phyloP scores from a whole-genome alignment of 129 eudicot genomes.

The Flaveria bidentis region DNA sequence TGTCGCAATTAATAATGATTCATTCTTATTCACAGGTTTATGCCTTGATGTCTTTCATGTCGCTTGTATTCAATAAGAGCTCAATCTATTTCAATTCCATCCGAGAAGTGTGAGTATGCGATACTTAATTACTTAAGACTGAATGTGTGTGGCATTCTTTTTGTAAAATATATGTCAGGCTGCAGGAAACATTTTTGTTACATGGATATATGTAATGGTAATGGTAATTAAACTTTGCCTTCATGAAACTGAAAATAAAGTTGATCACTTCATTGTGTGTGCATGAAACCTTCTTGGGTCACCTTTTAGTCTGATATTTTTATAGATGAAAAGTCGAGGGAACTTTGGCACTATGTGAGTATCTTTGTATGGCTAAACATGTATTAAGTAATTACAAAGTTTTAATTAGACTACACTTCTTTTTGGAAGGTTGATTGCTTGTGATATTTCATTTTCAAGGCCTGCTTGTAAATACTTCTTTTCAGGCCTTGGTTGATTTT shows the following conservation, averaged over 20 bases:
- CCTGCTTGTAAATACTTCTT: background rate
- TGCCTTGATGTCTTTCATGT: constrained; percentile 77
- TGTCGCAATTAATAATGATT: constrained; percentile 19
- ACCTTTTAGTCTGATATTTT: constrained; percentile 4
- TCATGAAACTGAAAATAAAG: constrained; percentile 4
- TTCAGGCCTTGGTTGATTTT: background rate
- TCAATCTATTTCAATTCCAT: constrained; percentile 80
- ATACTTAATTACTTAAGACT: constrained; percentile 3
- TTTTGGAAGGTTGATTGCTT: background rate
- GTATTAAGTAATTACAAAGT: background rate
- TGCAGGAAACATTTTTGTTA: background rate
- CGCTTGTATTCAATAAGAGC: constrained; percentile 54
- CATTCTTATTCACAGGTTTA: constrained; percentile 45
- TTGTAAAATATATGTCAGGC: background rate
- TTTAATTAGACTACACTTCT: background rate
- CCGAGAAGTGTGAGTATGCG: constrained; percentile 76
- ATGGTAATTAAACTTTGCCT: constrained; percentile 13
- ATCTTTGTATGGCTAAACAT: constrained; percentile 9
- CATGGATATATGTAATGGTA: constrained; percentile 14
- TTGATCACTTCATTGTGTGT: constrained; percentile 20
- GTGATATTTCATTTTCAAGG: background rate
- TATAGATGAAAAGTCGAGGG: constrained; percentile 23
- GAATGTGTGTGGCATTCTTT: constrained; percentile 20
- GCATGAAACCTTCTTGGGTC: constrained; percentile 11
- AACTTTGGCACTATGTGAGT: background rate